Evolutionary conservation across 2,329 filamentous ascomycete species (phyloP), one percentile per base, ranked within the genome.

Genomic region (Juglanconis juglandina): DNA sequence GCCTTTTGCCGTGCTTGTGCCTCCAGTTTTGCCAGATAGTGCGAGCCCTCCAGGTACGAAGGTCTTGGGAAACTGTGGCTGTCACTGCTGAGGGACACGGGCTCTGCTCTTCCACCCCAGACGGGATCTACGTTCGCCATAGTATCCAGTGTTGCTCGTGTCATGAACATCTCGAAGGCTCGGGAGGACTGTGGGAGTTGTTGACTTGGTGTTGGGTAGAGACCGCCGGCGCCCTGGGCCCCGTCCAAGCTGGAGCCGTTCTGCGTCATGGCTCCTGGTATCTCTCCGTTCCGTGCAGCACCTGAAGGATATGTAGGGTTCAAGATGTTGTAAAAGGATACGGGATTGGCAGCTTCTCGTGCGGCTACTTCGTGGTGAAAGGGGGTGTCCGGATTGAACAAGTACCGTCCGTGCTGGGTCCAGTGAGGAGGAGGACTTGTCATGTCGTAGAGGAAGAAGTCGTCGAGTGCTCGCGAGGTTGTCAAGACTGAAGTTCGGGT

Each of bases 1-100:
- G 84, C 59, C 70, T 84, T 90, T 51, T 83, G 81, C 71, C 80
- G 84, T 71, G 92, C 83, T 60, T 83, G 85, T 63, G 91, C 87
- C 67, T 90, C 86, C 52, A 97, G 80, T 71, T 85, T 87, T 67
- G 89, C 84, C 56, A 94, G 86, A 73, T 96, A 93, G 68, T 86
- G 85, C 13, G 92, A 94, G 44, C 85, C 85, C 66, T 82, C 81
- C 49, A 98, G 82, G 75, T 97, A 97, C 5, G 91, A 92, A 1
- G 94, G 94, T 10, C 88, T 82, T 73, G 96, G 92, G 79, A 94
- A 94, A 60, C 74, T 68, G 60, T 80, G 72, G 64, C 24, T 24
- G 24, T 71, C 66, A 57, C 56, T 67, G 64, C 14, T 68, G 65
- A 48, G 46, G 64, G 64, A 50, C 68, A 63, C 49, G 59, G 65